Percentiles rank a stretch among this genome's conserved stretches.
phyloP scores from a whole-genome alignment of 345 rosid genomes.

The Linum lewisii region DNA sequence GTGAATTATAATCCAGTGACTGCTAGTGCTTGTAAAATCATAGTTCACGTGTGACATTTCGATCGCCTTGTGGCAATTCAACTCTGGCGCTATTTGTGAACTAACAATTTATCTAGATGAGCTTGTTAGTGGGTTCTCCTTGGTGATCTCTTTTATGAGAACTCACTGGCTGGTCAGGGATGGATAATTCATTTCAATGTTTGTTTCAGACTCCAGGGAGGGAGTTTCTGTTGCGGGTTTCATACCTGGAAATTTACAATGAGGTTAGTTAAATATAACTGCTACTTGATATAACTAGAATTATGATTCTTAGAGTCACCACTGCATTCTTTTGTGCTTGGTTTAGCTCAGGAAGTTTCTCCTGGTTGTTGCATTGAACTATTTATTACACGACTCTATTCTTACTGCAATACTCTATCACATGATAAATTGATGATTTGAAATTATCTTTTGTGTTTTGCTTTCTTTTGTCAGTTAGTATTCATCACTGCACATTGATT shows the following conservation, averaged over 20 bases:
- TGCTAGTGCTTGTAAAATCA: background rate
- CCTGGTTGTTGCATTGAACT: background rate
- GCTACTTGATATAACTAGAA: background rate
- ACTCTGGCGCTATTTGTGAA: background rate
- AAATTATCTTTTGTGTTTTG: background rate
- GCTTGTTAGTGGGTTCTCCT: background rate
- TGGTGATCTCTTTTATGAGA: background rate
- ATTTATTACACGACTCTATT: too few species aligned
- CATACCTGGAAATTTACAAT: constrained; percentile 97
- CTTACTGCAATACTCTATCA: background rate
- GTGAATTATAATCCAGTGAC: background rate
- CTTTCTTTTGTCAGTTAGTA: background rate
- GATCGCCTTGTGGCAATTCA: background rate
- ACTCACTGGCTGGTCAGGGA: constrained; percentile 4
- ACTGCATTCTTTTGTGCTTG: background rate
- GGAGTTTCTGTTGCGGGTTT: constrained; percentile 93
- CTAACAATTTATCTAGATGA: background rate
- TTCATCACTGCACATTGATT: background rate
- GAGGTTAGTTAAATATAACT: constrained; percentile 47
- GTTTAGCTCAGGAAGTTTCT: background rate
- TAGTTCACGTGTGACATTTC: too few species aligned
- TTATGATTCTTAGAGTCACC: background rate
- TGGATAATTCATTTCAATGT: constrained; percentile 16
- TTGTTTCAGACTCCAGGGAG: constrained; percentile 91
- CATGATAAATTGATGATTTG: background rate